Evolutionary conservation across 148 eudicot genomes (phyloP).

Genomic region (Tetragonia tetragonoides): DNA sequence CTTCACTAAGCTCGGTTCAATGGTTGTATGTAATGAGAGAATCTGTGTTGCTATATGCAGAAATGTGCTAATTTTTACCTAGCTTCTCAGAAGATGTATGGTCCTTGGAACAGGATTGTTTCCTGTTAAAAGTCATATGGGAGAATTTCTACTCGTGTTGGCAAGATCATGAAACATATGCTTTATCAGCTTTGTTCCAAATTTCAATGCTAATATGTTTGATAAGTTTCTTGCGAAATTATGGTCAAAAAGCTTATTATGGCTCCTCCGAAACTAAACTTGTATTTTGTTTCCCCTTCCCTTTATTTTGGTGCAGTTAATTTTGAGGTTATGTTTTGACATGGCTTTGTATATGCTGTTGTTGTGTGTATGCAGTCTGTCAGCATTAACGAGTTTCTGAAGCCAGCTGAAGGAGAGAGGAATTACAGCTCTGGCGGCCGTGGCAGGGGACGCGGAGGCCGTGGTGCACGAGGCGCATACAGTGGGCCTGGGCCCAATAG

Average conservation of each 20-base stretch:
- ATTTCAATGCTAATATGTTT: no score
- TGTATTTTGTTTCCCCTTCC: background rate
- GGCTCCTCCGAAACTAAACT: background rate
- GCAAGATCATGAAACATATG: no score
- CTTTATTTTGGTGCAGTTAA: background rate
- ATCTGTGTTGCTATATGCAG: no score
- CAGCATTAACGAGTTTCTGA: constrained; percentile 89
- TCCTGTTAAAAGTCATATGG: no score
- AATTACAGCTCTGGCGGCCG: constrained; percentile 59
- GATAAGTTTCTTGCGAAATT: no score
- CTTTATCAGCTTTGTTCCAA: no score
- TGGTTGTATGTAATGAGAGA: no score
- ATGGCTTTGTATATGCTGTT: background rate
- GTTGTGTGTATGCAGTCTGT: constrained; percentile 42
- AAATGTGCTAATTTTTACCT: no score
- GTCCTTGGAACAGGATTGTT: no score
- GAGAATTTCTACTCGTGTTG: no score
- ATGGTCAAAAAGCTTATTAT: background rate
- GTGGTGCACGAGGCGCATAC: constrained; percentile 48
- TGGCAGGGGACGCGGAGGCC: constrained; percentile 72
- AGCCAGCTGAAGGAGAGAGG: constrained; percentile 82
- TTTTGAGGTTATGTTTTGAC: background rate
- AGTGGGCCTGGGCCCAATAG: constrained; percentile 3
- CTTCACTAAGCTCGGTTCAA: no score
- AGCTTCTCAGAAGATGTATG: no score